A percentile compares a stretch with the other conserved stretches of the same genome.
These are phyloP conservation scores for Diaporthe velutina DNA, from an alignment of 2,329 filamentous ascomycete species.

Conservation along the genomic window DNA sequence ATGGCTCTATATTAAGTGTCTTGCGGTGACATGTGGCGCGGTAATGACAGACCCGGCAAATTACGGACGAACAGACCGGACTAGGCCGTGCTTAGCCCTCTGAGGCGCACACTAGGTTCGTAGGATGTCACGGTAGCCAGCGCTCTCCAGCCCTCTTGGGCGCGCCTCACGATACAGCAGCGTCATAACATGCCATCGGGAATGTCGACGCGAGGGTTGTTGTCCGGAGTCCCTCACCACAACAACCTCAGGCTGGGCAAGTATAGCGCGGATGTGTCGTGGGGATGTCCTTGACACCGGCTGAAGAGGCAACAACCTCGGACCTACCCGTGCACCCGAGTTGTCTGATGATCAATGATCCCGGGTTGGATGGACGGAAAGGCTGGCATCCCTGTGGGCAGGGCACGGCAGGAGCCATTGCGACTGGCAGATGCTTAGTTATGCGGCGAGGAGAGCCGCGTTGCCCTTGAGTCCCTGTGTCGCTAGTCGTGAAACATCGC, in stretches of 20 bases:
- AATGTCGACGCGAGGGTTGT: constrained; percentile 15
- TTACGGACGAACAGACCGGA: constrained; percentile 20
- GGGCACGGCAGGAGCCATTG: background rate
- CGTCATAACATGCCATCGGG: background rate
- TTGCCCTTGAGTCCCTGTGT: background rate
- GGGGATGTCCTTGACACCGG: constrained; percentile 20
- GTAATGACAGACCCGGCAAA: constrained; percentile 12
- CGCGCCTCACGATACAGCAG: background rate
- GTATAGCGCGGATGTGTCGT: constrained; percentile 21
- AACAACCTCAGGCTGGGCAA: background rate
- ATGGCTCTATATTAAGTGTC: background rate
- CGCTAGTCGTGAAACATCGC: constrained; percentile 2
- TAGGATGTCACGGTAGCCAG: background rate
- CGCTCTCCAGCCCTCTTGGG: background rate
- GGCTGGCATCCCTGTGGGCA: background rate
- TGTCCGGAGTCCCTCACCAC: background rate
- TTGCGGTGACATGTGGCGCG: constrained; percentile 5
- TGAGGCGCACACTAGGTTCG: background rate
- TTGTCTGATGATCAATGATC: constrained; percentile 8
- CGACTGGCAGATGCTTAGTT: constrained; percentile 26
- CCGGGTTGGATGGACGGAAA: background rate
- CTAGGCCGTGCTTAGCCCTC: constrained; percentile 1
- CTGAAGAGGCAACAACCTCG: background rate
- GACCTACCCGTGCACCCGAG: constrained; percentile 8
- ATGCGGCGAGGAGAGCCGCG: background rate